A percentile compares a stretch with the other conserved stretches of the same genome.
phyloP scores from a whole-genome alignment of 1,284 basidiomycete species.

The Leccinum pachyderme region DNA sequence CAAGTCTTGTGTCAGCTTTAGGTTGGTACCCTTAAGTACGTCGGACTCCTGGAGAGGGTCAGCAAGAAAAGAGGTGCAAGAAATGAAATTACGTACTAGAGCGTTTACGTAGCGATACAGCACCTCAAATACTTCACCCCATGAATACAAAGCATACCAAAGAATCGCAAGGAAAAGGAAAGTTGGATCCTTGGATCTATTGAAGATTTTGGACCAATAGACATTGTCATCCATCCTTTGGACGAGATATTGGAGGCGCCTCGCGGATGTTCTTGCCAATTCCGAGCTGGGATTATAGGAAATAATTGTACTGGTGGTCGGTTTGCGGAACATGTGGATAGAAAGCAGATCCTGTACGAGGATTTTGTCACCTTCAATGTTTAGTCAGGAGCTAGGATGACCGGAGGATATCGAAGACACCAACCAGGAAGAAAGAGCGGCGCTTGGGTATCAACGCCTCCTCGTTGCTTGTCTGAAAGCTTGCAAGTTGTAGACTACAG shows the following conservation, averaged over 20 bases:
- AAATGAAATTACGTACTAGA: slow-evolving; percentile 35
- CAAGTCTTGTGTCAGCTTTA: slow-evolving; percentile 44
- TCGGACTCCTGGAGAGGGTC: slow-evolving; percentile 39
- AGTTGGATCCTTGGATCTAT: slow-evolving; percentile 47
- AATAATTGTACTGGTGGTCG: slow-evolving; percentile 39
- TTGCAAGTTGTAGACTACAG: background rate
- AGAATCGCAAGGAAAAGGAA: slow-evolving; percentile 51
- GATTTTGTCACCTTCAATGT: slow-evolving; percentile 19
- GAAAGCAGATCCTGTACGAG: slow-evolving; percentile 38
- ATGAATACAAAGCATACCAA: slow-evolving; percentile 58
- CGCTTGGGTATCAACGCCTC: slow-evolving; percentile 51
- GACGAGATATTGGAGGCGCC: slow-evolving; percentile 34
- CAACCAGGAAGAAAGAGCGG: slow-evolving; percentile 39
- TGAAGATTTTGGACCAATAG: slow-evolving; percentile 55
- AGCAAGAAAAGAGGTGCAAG: background rate
- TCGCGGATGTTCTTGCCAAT: slow-evolving; percentile 33
- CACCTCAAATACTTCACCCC: slow-evolving; percentile 54
- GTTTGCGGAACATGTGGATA: slow-evolving; percentile 40
- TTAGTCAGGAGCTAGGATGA: background rate
- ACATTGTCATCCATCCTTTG: slow-evolving; percentile 41
- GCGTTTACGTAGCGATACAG: slow-evolving; percentile 46
- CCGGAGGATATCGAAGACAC: background rate
- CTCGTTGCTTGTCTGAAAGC: slow-evolving; percentile 18
- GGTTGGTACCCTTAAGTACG: slow-evolving; percentile 39
- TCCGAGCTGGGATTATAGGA: slow-evolving; percentile 39